These are phyloP conservation scores for Helenozyma baotianmanensis DNA, from an alignment of 805 yeast genomes.

Conservation along the genomic window DNA sequence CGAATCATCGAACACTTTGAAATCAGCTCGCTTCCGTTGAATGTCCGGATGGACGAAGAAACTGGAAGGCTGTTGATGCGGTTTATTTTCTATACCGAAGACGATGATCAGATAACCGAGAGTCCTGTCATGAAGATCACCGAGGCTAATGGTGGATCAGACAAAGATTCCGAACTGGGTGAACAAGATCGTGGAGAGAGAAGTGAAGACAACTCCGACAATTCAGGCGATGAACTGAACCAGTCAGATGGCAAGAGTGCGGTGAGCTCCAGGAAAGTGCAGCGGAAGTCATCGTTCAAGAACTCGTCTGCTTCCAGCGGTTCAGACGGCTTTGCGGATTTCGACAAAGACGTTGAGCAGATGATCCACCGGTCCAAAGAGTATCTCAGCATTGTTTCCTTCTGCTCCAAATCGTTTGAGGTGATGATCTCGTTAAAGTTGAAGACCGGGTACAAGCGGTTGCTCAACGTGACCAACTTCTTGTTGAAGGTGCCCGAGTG, in stretches of 20 bases:
- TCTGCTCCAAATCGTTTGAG: conserved; percentile 26
- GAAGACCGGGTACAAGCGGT: conserved; percentile 28
- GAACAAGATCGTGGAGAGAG: too few relatives aligned
- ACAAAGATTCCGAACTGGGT: conserved; percentile 8
- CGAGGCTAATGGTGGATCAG: conserved; percentile 7
- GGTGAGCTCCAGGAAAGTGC: too few relatives aligned
- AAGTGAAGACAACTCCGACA: too few relatives aligned
- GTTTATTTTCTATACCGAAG: conserved; percentile 27
- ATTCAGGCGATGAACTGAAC: neutral
- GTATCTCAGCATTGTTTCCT: conserved; percentile 60
- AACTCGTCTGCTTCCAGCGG: conserved; percentile 4
- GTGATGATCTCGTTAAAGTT: conserved; percentile 33
- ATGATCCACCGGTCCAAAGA: conserved; percentile 76
- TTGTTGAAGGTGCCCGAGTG: conserved; percentile 31
- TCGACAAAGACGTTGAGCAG: conserved; percentile 31
- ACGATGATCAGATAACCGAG: conserved; percentile 6
- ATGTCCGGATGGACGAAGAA: conserved; percentile 33
- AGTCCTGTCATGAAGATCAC: conserved; percentile 12
- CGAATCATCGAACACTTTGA: conserved; percentile 36
- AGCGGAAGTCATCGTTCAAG: conserved; percentile 1
- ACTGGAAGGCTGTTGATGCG: conserved; percentile 36
- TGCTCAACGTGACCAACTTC: conserved; percentile 37
- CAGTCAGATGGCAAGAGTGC: too few relatives aligned
- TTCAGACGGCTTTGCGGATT: conserved; percentile 3
- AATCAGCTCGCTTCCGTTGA: conserved; percentile 34